Base-by-base conservation (phyloP, 108 stramenopile species). In the Cyclotella sp. region DNA sequence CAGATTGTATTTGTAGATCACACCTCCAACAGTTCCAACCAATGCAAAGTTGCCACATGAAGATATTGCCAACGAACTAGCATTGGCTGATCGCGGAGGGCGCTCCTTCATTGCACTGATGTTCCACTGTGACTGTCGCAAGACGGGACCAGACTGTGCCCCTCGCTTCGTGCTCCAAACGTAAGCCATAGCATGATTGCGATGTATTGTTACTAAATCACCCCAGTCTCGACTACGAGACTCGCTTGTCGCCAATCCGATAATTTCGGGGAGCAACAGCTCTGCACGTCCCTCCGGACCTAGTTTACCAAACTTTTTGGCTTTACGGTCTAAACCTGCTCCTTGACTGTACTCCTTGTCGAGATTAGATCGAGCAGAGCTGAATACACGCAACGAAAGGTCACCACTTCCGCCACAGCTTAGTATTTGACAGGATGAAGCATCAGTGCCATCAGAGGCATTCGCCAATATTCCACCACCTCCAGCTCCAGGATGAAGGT, bases 1-100 rank as follows among this genome's bases (percentile, higher is more conserved):
- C 29, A 98, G 74, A 75, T 98, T 98, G 86, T 98, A 99, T 82
- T 91, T 92, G 89, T 94, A 97, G 10, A 99, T 86, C 21, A 76
- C 75, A 63, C 98, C 98, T 19, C 94, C 96, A 52, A 85, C 66
- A n/a, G 96, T 96, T 45, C 98, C 98, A 28, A 99, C 97, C 15
- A 98, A 67, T 3, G 91, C 95, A 79, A 90, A 98, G 86, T 97
- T 91, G 3, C 93, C 93, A 62, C 93, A 95, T 0, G 86, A 74
- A 16, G 91, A 92, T 18, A 95, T 89, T n/a, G 89, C 78, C 27
- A 95, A 76, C 22, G 87, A 84, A 46, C 90, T 91, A 15, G 93
- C 91, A 77, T 92, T 91, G 13, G 84, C 84, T 28, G 78, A 64
- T 51, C 70, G 68, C 11, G 91, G 89, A 41, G 91, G 91, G 22